A percentile compares a stretch with the other conserved stretches of the same genome.
Conservation (phyloP, 2,329 filamentous ascomycete species). For the Hypoxylon sp. region DNA sequence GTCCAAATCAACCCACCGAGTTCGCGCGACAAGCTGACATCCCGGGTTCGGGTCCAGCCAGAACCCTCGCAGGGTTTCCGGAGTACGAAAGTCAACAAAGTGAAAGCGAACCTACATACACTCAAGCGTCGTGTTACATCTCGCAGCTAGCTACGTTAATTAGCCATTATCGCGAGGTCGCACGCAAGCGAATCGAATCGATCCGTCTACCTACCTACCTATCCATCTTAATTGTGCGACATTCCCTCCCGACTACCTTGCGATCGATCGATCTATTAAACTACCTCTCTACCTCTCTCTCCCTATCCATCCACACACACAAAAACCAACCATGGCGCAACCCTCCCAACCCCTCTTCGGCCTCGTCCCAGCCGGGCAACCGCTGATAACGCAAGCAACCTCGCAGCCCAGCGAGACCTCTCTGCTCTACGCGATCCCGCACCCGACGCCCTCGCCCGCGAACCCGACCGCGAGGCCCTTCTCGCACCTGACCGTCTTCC, state of each 20-base stretch:
- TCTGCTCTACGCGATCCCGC: conserved; percentile 64
- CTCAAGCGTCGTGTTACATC: too few species aligned
- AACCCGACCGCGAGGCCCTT: conserved; percentile 59
- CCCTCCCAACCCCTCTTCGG: conserved; percentile 60
- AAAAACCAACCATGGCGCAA: conserved; percentile 15
- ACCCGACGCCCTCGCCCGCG: conserved; percentile 44
- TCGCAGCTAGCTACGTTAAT: too few species aligned
- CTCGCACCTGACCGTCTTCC: conserved; percentile 87
- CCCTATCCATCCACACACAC: neutral
- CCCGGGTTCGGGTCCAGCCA: neutral
- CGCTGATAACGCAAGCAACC: conserved; percentile 63
- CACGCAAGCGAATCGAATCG: too few species aligned
- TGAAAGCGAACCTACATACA: too few species aligned
- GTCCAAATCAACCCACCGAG: neutral
- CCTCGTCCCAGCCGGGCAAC: conserved; percentile 67
- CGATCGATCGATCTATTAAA: neutral
- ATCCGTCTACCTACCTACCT: too few species aligned
- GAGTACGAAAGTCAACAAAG: too few species aligned
- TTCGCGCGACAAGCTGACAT: neutral
- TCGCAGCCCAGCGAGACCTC: conserved; percentile 51
- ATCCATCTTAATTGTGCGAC: too few species aligned
- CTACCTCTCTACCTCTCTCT: too few species aligned
- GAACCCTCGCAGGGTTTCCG: neutral
- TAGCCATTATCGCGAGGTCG: too few species aligned
- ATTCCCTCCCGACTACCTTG: neutral